A percentile compares a stretch with the other conserved stretches of the same genome.
These are phyloP conservation scores for Psidium friedrichsthalianum DNA, from an alignment of 345 rosid genomes.

Conservation along the genomic window DNA sequence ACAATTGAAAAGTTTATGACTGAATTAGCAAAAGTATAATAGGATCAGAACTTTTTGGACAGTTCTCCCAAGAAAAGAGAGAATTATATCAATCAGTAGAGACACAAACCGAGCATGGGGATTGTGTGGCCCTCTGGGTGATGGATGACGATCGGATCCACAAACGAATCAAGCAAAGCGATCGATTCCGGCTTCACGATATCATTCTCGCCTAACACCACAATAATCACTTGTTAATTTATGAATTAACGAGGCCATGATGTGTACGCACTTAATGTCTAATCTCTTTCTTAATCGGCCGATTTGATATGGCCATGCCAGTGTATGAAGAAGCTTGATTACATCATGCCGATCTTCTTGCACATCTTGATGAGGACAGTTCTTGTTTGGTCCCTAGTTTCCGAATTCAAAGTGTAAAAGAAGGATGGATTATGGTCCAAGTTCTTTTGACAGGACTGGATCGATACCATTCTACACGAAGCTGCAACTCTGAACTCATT, in stretches of 20 bases:
- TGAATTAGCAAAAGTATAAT: no score
- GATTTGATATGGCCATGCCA: background rate
- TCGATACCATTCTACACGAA: background rate
- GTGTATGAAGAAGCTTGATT: background rate
- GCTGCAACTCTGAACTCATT: background rate
- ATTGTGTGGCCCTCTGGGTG: conserved; percentile 35
- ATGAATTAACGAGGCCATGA: background rate
- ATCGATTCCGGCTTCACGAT: conserved; percentile 24
- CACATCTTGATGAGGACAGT: background rate
- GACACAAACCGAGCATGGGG: conserved; percentile 36
- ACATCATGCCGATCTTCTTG: background rate
- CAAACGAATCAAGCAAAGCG: conserved; percentile 27
- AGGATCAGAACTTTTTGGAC: no score
- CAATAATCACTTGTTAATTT: background rate
- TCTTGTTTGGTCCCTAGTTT: background rate
- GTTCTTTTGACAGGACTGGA: background rate
- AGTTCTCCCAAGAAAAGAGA: background rate
- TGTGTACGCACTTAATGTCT: background rate
- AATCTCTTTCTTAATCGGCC: background rate
- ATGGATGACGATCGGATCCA: conserved; percentile 45
- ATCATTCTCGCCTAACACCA: conserved; percentile 33
- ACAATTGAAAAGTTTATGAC: no score
- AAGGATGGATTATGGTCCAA: background rate
- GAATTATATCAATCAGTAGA: background rate
- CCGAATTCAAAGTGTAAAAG: background rate